These are phyloP conservation scores for Curvularia spicifera DNA, from an alignment of 2,329 filamentous ascomycete genomes.

Conservation along the genomic window DNA sequence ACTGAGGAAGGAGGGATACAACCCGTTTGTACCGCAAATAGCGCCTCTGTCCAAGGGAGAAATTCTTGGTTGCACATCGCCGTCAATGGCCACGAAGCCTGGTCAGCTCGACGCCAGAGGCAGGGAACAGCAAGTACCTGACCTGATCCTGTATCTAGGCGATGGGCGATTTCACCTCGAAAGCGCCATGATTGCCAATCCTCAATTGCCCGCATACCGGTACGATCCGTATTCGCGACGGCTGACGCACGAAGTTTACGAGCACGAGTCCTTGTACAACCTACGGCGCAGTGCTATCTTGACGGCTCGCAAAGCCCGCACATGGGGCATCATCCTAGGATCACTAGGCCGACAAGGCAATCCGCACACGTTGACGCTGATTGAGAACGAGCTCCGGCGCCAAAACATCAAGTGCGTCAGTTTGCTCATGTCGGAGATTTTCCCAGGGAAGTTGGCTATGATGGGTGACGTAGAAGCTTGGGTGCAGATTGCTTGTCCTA, in stretches of 20 bases:
- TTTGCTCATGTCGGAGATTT: constrained; percentile 89
- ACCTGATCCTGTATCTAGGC: constrained; percentile 85
- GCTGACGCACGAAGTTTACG: constrained; percentile 89
- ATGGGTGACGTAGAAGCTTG: constrained; percentile 95
- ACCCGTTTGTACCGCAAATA: constrained; percentile 87
- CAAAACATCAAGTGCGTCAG: constrained; percentile 83
- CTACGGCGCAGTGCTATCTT: constrained; percentile 78
- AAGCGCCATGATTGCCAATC: constrained; percentile 99
- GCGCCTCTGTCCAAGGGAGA: constrained; percentile 92
- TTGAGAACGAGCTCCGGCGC: constrained; percentile 76
- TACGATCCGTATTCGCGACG: constrained; percentile 96
- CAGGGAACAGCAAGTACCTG: constrained; percentile 55
- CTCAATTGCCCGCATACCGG: constrained; percentile 84
- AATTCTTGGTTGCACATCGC: constrained; percentile 96
- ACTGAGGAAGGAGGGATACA: constrained; percentile 84
- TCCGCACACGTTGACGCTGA: constrained; percentile 85
- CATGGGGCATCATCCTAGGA: constrained; percentile 95
- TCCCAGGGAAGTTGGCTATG: constrained; percentile 90
- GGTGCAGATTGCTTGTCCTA: constrained; percentile 98
- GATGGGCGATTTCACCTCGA: constrained; percentile 96
- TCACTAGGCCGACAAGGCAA: constrained; percentile 94
- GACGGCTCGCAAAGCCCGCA: constrained; percentile 75
- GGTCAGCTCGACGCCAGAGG: constrained; percentile 55
- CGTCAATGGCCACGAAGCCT: constrained; percentile 53
- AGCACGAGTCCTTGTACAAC: constrained; percentile 87